phyloP scores from a whole-genome alignment of 768 basidiomycete genomes.

The Dioszegia hungarica region DNA sequence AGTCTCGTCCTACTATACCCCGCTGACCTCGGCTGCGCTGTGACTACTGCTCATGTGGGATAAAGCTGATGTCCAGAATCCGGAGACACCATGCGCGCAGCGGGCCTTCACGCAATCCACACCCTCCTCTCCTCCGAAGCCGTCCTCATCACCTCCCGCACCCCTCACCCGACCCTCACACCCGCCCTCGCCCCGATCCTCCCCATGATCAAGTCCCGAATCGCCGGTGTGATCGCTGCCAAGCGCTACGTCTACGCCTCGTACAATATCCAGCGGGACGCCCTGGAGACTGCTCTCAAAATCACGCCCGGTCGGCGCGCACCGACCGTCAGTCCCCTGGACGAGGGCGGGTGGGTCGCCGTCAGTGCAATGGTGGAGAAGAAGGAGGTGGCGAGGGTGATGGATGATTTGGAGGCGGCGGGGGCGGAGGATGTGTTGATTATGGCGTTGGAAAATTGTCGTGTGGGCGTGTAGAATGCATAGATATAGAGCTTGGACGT shows the following conservation, averaged over 20 bases:
- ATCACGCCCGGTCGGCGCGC: slow-evolving; percentile 87
- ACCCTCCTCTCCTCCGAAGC: slow-evolving; percentile 83
- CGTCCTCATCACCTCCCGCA: slow-evolving; percentile 72
- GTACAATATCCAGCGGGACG: slow-evolving; percentile 76
- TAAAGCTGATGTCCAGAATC: slow-evolving; percentile 62
- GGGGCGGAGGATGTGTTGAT: slow-evolving; percentile 90
- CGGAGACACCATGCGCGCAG: slow-evolving; percentile 98
- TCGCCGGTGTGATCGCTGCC: slow-evolving; percentile 82
- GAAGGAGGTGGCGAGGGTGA: slow-evolving; percentile 68
- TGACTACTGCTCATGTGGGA: neutral
- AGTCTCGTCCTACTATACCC: slow-evolving; percentile 48
- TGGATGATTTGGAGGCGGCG: slow-evolving; percentile 76
- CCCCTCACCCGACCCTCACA: slow-evolving; percentile 45
- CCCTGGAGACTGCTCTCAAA: slow-evolving; percentile 59
- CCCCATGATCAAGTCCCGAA: slow-evolving; percentile 73
- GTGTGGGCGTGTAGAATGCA: slow-evolving; percentile 57
- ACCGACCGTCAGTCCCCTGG: slow-evolving; percentile 74
- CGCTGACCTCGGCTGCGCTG: neutral
- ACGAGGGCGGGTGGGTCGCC: slow-evolving; percentile 79
- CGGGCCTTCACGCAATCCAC: slow-evolving; percentile 86
- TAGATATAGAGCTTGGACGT: neutral
- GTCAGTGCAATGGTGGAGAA: slow-evolving; percentile 91
- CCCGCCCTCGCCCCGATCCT: slow-evolving; percentile 64
- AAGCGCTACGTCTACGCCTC: slow-evolving; percentile 79
- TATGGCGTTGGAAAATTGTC: slow-evolving; percentile 86